Conservation (phyloP, 2,329 filamentous ascomycete species). For the Gnomoniopsis smithogilvyi region DNA sequence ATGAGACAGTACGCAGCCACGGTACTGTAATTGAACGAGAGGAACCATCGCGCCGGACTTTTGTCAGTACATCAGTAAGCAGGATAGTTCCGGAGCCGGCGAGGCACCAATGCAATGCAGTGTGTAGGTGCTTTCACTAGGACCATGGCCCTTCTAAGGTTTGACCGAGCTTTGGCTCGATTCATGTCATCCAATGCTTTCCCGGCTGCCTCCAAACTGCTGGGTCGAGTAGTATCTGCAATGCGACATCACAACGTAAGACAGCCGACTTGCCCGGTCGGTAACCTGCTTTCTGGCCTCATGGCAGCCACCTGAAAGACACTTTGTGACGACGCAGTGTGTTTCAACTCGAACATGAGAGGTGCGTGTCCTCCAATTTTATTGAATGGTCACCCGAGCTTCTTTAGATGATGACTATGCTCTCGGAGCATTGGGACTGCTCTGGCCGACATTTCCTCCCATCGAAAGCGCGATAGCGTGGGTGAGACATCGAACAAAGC, state of each 20-base stretch:
- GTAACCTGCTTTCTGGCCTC: background rate
- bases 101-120: background rate
- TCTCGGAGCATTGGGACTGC: no score
- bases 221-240: constrained; percentile 3
- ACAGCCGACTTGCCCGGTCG: background rate
- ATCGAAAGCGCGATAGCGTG: no score
- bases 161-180: background rate
- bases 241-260: constrained; percentile 5
- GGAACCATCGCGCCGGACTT: background rate
- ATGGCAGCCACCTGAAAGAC: background rate
- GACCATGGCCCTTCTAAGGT: background rate
- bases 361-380: background rate
- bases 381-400: background rate
- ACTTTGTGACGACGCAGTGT: background rate
- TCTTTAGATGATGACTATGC: no score
- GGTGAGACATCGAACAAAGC: no score
- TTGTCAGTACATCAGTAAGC: background rate
- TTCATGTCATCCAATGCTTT: constrained; percentile 5
- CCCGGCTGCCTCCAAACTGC: constrained; percentile 13
- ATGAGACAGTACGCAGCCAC: background rate
- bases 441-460: no score
- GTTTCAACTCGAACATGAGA: background rate
- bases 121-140: background rate
- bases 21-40: background rate
- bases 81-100: constrained; percentile 2